phyloP scores from a whole-genome alignment of 1,139 yeast genomes.

The Blastobotrys illinoisensis region DNA sequence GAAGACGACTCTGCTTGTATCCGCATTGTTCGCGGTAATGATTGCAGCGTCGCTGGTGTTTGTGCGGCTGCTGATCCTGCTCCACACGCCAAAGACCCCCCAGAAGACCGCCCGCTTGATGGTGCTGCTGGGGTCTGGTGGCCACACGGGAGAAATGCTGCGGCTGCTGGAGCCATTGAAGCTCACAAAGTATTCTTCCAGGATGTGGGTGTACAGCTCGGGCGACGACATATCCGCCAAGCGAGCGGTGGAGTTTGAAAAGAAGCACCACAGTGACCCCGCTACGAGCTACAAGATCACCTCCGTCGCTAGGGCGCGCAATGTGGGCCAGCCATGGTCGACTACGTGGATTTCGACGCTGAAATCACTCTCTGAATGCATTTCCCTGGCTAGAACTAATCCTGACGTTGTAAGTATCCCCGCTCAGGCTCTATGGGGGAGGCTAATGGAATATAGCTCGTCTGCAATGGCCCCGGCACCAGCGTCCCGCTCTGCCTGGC shows the following conservation, averaged over 20 bases:
- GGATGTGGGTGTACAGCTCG: constrained; percentile 33
- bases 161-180: constrained; percentile 48
- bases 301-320: constrained; percentile 64
- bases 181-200: constrained; percentile 27
- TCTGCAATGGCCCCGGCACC: constrained; percentile 94
- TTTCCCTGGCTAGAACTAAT: constrained; percentile 27
- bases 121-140: constrained; percentile 47
- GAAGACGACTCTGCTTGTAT: constrained; percentile 3
- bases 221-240: constrained; percentile 56
- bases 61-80: constrained; percentile 5
- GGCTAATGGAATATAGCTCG: constrained; percentile 35
- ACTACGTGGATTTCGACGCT: constrained; percentile 52
- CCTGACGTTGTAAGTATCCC: constrained; percentile 27
- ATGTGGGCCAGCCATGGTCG: constrained; percentile 58
- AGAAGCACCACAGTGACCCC: constrained; percentile 7
- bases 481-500: constrained; percentile 71
- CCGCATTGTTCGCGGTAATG: constrained; percentile 5
- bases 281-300: constrained; percentile 25
- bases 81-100: constrained; percentile 4
- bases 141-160: constrained; percentile 95
- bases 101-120: constrained; percentile 16
- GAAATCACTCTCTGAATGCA: constrained; percentile 24
- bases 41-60: constrained; percentile 5
- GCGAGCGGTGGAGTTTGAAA: constrained; percentile 45
- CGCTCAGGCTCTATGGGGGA: background rate